Percentiles rank a stretch among this genome's conserved stretches.
These are phyloP conservation scores for Metschnikowia corniflorae DNA, from an alignment of 805 yeast species.

Conservation along the genomic window DNA sequence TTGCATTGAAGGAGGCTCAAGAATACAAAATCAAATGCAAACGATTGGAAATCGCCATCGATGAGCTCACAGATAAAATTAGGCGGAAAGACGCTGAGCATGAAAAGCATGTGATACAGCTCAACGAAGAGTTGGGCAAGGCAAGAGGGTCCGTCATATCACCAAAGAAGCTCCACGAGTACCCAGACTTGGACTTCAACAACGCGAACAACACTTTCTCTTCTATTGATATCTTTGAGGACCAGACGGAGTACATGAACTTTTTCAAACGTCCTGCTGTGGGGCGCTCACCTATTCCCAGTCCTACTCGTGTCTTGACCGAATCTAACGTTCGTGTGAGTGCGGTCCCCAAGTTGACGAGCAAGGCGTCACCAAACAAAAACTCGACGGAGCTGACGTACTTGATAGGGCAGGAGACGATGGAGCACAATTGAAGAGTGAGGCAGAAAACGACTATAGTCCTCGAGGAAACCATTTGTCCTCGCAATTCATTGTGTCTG, in stretches of 20 bases:
- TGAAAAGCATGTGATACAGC: conserved; percentile 4
- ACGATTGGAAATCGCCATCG: neutral
- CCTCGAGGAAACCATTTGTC: no score
- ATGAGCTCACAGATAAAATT: conserved; percentile 1
- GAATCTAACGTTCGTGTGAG: conserved; percentile 4
- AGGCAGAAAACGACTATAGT: no score
- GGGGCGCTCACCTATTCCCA: conserved; percentile 6
- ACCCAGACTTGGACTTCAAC: conserved; percentile 12
- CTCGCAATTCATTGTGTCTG: no score
- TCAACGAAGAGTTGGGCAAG: conserved; percentile 8
- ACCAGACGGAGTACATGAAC: conserved; percentile 12
- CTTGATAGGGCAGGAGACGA: no score
- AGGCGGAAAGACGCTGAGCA: conserved; percentile 4
- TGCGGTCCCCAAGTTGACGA: no score
- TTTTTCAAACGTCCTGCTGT: conserved; percentile 4
- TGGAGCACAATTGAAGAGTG: no score
- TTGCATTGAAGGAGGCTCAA: neutral
- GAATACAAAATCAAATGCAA: neutral
- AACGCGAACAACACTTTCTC: conserved; percentile 10
- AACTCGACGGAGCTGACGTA: no score
- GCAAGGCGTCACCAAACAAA: no score
- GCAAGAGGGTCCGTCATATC: neutral
- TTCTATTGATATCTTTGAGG: conserved; percentile 14
- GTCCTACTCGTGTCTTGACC: conserved; percentile 11
- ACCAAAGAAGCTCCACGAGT: conserved; percentile 4